Conservation (phyloP, 805 yeast genomes). For the Ogataea ramenticola region DNA sequence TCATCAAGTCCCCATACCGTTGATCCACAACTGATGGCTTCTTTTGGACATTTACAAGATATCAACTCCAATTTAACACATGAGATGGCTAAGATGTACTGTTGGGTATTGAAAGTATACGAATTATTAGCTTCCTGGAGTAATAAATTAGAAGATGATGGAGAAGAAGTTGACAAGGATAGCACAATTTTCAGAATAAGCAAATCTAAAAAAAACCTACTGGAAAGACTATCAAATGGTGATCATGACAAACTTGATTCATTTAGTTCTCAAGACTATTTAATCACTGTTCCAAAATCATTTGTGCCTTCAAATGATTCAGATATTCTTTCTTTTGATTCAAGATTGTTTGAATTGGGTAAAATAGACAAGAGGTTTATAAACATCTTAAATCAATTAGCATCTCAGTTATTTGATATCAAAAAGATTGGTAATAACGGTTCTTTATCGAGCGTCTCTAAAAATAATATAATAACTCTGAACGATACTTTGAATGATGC, state of each 20-base stretch:
- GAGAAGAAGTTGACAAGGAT: background rate
- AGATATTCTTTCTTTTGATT: conserved; percentile 11
- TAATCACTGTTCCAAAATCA: conserved; percentile 4
- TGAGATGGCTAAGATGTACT: conserved; percentile 1
- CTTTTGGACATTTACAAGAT: background rate
- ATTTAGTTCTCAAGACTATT: background rate
- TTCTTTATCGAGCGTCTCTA: too few relatives aligned
- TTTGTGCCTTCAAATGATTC: conserved; percentile 10
- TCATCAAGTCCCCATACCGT: background rate
- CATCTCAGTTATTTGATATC: background rate
- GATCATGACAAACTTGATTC: background rate
- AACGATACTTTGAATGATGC: conserved; percentile 3
- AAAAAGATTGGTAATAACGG: background rate
- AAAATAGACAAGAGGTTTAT: conserved; percentile 11
- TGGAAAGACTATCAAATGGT: background rate
- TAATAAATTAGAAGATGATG: background rate
- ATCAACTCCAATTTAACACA: background rate
- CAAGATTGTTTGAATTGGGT: conserved; percentile 5
- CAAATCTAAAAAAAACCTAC: background rate
- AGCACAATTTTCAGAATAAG: too few relatives aligned
- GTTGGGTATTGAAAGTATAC: background rate
- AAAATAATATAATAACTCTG: background rate
- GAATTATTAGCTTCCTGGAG: background rate
- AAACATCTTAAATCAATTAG: conserved; percentile 12
- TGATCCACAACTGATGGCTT: background rate